A percentile compares a stretch with the other conserved stretches of the same genome.
Evolutionary conservation across 164 flowering plant species (phyloP).

Genomic region (Nelumbo lutea): DNA sequence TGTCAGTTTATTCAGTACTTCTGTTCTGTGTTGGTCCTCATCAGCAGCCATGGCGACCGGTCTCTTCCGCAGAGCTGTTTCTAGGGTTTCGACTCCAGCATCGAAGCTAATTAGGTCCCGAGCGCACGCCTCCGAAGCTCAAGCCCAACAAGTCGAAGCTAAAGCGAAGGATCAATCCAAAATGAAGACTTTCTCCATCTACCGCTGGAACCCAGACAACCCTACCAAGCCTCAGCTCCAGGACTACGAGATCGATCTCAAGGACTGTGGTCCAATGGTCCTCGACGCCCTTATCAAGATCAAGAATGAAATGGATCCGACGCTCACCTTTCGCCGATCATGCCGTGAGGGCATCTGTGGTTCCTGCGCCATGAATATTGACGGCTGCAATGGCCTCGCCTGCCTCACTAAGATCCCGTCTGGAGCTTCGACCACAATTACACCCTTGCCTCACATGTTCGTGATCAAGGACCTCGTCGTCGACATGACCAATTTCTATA

Average conservation of each 20-base stretch:
- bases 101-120: no score
- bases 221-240: conserved; percentile 73
- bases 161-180: conserved; percentile 3
- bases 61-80: no score
- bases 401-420: conserved; percentile 78
- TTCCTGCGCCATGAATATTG: conserved; percentile 97
- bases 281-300: conserved; percentile 96
- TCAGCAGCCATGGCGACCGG: no score
- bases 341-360: conserved; percentile 99
- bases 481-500: conserved; percentile 96
- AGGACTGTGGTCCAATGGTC: conserved; percentile 96
- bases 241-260: conserved; percentile 72
- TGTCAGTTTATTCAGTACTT: no score
- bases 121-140: no score
- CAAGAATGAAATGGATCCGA: conserved; percentile 90
- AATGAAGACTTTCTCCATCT: conserved; percentile 81
- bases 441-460: conserved; percentile 97
- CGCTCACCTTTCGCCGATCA: conserved; percentile 87
- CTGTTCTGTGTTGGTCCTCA: no score
- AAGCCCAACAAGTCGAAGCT: no score
- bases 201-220: conserved; percentile 91
- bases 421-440: conserved; percentile 38
- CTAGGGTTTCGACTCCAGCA: no score
- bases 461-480: conserved; percentile 97
- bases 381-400: conserved; percentile 92